Percentiles rank a stretch among this genome's conserved stretches.
Conservation (phyloP, 164 flowering plant species). For the Vitis rupestris region DNA sequence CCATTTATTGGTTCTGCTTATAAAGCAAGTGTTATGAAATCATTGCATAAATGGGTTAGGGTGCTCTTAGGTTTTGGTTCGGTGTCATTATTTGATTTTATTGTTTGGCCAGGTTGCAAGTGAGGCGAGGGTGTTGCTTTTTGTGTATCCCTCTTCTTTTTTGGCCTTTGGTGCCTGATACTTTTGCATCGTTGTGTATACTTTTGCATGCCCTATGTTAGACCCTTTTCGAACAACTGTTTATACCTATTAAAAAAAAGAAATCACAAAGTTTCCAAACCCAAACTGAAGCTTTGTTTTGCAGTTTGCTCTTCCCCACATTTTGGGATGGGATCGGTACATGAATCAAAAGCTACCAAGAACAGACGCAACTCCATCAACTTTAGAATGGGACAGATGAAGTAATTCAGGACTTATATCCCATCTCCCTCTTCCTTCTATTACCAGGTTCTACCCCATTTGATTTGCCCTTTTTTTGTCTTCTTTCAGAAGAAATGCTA, state of each 20-base stretch:
- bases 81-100: too few species aligned
- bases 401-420: conserved; percentile 1
- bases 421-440: background rate
- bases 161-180: background rate
- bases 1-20: too few species aligned
- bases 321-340: conserved; percentile 62
- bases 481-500: background rate
- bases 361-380: conserved; percentile 8
- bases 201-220: too few species aligned
- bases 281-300: conserved; percentile 4
- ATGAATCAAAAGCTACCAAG: conserved; percentile 13
- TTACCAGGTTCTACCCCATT: too few species aligned
- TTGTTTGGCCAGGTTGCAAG: too few species aligned
- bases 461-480: too few species aligned
- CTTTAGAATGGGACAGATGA: conserved; percentile 65
- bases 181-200: too few species aligned
- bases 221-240: background rate
- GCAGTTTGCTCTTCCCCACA: conserved; percentile 66
- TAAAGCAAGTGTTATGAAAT: too few species aligned
- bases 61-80: too few species aligned
- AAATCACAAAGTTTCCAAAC: background rate
- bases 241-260: background rate
- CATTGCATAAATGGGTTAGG: too few species aligned
- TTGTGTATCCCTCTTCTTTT: too few species aligned
- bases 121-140: too few species aligned